Evolutionary conservation across 2,329 filamentous ascomycete species (phyloP).

Genomic region (Daldinia sp.): DNA sequence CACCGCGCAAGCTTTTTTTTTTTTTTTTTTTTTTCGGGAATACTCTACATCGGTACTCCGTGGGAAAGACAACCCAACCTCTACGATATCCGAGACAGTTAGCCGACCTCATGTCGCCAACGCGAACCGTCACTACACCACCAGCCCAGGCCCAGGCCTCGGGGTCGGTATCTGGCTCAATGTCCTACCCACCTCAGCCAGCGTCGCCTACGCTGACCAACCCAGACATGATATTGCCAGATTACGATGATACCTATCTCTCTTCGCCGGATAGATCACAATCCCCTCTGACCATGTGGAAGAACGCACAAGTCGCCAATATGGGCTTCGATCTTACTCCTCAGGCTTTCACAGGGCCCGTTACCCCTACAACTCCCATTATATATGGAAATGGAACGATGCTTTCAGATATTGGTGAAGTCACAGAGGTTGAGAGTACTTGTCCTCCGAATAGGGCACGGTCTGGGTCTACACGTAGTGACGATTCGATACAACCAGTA

Average conservation of each 20-base stretch:
- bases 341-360: conserved; percentile 53
- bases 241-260: conserved; percentile 68
- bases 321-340: conserved; percentile 56
- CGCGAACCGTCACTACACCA: conserved; percentile 41
- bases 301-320: conserved; percentile 51
- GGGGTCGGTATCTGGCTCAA: conserved; percentile 39
- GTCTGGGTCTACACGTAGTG: conserved; percentile 47
- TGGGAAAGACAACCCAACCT: conserved; percentile 4
- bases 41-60: conserved; percentile 8
- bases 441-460: conserved; percentile 52
- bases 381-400: conserved; percentile 75
- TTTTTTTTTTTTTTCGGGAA: conserved; percentile 2
- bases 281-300: conserved; percentile 62
- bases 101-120: conserved; percentile 20
- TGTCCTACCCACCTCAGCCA: conserved; percentile 59
- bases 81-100: conserved; percentile 16
- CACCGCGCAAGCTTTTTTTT: not conserved
- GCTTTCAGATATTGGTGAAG: conserved; percentile 70
- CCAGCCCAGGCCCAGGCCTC: conserved; percentile 30
- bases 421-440: conserved; percentile 62
- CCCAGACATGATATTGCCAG: conserved; percentile 92
- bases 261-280: conserved; percentile 62
- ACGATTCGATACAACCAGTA: conserved; percentile 41
- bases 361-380: conserved; percentile 67
- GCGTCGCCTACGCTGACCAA: conserved; percentile 89